Conservation (phyloP, 2,329 filamentous ascomycete species). For the Curvularia sp. region DNA sequence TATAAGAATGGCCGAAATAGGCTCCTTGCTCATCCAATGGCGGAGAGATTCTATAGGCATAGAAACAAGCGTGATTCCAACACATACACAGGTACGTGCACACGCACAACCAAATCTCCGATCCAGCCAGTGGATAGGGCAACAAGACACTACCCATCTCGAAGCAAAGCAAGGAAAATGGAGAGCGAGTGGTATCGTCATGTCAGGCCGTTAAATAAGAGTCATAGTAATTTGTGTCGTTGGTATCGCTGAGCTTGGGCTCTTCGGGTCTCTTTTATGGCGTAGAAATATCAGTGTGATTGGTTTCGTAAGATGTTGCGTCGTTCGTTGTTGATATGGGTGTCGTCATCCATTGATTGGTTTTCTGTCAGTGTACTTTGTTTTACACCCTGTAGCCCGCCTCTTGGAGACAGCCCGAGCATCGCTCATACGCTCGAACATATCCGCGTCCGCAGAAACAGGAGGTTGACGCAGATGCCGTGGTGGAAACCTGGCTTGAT, state of each 20-base stretch:
- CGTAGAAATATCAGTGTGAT: slow-evolving; percentile 3
- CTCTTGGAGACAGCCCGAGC: slow-evolving; percentile 52
- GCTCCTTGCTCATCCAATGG: neutral
- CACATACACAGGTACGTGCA: neutral
- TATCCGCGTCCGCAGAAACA: slow-evolving; percentile 50
- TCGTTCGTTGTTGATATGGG: slow-evolving; percentile 23
- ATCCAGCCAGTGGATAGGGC: neutral
- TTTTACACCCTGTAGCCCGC: slow-evolving; percentile 46
- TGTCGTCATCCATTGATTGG: neutral
- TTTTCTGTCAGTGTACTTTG: neutral
- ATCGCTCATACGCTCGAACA: slow-evolving; percentile 53
- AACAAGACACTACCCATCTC: neutral
- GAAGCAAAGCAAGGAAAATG: neutral
- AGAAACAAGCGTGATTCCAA: neutral
- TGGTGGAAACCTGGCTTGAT: slow-evolving; percentile 46
- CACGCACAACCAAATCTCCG: neutral
- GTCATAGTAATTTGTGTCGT: slow-evolving; percentile 1
- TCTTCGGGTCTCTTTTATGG: slow-evolving; percentile 43
- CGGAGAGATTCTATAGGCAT: neutral
- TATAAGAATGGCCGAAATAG: too few species aligned
- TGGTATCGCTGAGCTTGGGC: slow-evolving; percentile 49
- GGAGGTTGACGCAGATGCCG: slow-evolving; percentile 31
- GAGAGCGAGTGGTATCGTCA: neutral
- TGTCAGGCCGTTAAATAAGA: slow-evolving; percentile 3
- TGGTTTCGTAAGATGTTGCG: slow-evolving; percentile 5